Evolutionary conservation across 1,139 yeast species (phyloP).

Genomic region (Hyphopichia buzzinii): DNA sequence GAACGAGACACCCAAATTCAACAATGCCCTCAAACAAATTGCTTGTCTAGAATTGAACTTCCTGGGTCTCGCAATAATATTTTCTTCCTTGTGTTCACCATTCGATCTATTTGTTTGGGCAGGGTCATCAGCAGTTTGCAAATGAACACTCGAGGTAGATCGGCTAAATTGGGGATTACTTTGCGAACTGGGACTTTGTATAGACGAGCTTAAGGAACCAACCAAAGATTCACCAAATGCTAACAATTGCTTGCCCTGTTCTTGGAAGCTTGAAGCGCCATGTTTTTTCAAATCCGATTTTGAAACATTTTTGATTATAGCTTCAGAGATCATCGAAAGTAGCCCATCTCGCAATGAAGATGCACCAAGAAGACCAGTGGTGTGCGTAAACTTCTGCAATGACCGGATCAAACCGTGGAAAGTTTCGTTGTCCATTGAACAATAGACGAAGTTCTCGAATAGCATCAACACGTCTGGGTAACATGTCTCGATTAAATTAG

Average conservation of each 20-base stretch:
- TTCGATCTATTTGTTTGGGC: slow-evolving; percentile 5
- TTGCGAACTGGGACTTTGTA: background rate
- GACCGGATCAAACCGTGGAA: slow-evolving; percentile 66
- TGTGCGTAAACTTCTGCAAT: slow-evolving; percentile 76
- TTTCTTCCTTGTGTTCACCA: slow-evolving; percentile 3
- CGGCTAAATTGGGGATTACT: slow-evolving; percentile 1
- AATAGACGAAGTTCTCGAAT: slow-evolving; percentile 54
- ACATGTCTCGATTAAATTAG: slow-evolving; percentile 38
- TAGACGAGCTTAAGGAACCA: slow-evolving; percentile 50
- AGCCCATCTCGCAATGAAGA: slow-evolving; percentile 58
- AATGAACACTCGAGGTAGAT: background rate
- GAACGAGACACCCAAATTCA: slow-evolving; percentile 72
- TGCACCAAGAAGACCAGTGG: slow-evolving; percentile 72
- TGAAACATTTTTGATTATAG: slow-evolving; percentile 44
- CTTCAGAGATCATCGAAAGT: slow-evolving; percentile 54
- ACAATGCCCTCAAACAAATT: slow-evolving; percentile 73
- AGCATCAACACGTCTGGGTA: slow-evolving; percentile 48
- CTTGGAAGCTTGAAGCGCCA: slow-evolving; percentile 14
- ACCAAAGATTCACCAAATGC: slow-evolving; percentile 63
- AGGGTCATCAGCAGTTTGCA: background rate
- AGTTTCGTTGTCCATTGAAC: slow-evolving; percentile 65
- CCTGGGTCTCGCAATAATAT: slow-evolving; percentile 24
- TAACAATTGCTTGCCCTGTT: slow-evolving; percentile 34
- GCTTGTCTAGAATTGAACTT: slow-evolving; percentile 61
- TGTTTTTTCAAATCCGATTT: slow-evolving; percentile 12